phyloP scores from a whole-genome alignment of 1,139 yeast species.

The Candida albicans region DNA sequence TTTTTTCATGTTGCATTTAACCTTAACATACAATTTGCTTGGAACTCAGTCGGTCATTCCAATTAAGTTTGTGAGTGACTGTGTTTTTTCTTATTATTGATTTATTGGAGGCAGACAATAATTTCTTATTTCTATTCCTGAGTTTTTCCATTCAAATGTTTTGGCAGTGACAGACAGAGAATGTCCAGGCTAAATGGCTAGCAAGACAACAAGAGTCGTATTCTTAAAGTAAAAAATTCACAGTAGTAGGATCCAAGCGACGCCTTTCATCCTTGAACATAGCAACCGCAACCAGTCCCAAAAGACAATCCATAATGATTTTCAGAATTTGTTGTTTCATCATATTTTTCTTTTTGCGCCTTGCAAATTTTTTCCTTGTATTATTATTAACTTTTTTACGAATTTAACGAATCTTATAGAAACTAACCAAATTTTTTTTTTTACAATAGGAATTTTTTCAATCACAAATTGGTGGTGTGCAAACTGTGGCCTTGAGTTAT shows the following conservation, averaged over 20 bases:
- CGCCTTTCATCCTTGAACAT: no score
- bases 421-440: slow-evolving; percentile 20
- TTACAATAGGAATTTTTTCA: slow-evolving; percentile 77
- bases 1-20: no score
- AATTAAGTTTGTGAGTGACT: slow-evolving; percentile 13
- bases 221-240: no score
- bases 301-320: neutral
- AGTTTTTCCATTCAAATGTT: neutral
- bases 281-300: no score
- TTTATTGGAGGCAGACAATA: slow-evolving; percentile 5
- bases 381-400: neutral
- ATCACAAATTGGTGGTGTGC: slow-evolving; percentile 85
- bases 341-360: neutral
- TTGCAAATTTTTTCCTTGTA: neutral
- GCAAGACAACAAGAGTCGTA: no score
- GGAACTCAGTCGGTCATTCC: slow-evolving; percentile 7
- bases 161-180: neutral
- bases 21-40: neutral
- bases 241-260: no score
- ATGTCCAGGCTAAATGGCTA: no score
- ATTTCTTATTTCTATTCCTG: slow-evolving; percentile 1
- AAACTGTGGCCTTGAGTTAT: slow-evolving; percentile 69
- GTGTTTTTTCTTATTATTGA: neutral
- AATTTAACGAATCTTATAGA: slow-evolving; percentile 2
- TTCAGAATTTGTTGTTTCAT: neutral